Percentiles rank a stretch among this genome's conserved stretches.
Conservation (phyloP, 73 alveolate genomes). For the Paraurostyla sp. region DNA sequence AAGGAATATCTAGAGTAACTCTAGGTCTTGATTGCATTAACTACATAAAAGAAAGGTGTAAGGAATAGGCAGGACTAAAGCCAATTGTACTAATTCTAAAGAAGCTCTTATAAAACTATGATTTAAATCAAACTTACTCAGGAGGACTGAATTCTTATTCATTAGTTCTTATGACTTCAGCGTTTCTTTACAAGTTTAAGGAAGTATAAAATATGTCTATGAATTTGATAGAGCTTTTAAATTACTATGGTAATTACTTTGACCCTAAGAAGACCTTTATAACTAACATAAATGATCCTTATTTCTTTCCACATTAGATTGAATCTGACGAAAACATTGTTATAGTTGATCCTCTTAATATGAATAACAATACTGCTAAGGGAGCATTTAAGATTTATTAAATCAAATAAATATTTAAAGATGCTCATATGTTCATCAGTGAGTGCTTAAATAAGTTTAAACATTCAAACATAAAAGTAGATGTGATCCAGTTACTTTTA, state of each 20-base stretch:
- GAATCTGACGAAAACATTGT: background rate
- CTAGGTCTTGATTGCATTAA: slow-evolving; percentile 52
- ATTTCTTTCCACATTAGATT: background rate
- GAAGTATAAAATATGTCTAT: background rate
- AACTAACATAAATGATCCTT: background rate
- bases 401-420: background rate
- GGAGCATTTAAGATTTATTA: slow-evolving; percentile 38
- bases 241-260: slow-evolving; percentile 49
- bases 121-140: slow-evolving; percentile 53
- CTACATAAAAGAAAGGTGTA: slow-evolving; percentile 12
- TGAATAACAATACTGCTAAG: slow-evolving; percentile 48
- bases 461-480: background rate
- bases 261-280: slow-evolving; percentile 30
- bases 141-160: slow-evolving; percentile 67
- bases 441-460: slow-evolving; percentile 26
- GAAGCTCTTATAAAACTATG: slow-evolving; percentile 28
- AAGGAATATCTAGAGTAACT: background rate
- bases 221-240: slow-evolving; percentile 45
- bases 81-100: slow-evolving; percentile 44
- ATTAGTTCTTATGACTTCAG: slow-evolving; percentile 60
- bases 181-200: slow-evolving; percentile 29
- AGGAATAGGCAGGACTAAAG: slow-evolving; percentile 2
- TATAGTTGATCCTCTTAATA: slow-evolving; percentile 53
- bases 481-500: background rate
- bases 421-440: background rate